Base-by-base conservation (phyloP, 331 rosid species). In the Dryas integrifolia region DNA sequence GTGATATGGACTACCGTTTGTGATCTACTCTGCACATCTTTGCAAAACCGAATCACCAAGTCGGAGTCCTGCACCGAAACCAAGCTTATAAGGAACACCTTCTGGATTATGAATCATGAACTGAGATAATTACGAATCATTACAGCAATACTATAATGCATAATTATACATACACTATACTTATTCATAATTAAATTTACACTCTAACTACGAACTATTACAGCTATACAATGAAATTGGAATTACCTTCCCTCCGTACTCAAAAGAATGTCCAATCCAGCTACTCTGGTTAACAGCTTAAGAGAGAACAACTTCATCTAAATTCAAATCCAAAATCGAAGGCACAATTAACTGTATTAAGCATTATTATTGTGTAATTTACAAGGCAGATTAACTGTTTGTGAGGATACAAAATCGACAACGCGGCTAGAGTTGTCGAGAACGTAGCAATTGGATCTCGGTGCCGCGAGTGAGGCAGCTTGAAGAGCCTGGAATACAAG, bases 21-120 rank as follows among this genome's bases (percentile, higher is more conserved):
- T 4, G 97, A 86, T 89, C 98, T 81, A 76, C 69, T 87, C 85
- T 95, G 96, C 75, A 95, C 98, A 41, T 95, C 98, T 79, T 92
- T 95, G 81, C 98, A 91, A 67, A 95, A 95, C 30, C 89, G 91
- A 73, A 95, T 77, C 53, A 63, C 92, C 88, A 89, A 77, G 69
- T 95, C 98, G 60, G 92, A n/a, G 60, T 71, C 87, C 96, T 89
- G 95, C 67, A 45, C 7, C 47, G 13, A 48, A 68, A 45, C 38
- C 58, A 81, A 79, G 52, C 64, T 70, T 10, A 66, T 5, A 46
- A 43, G 12, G 16, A 5, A 56, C 26, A 41, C 44, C 26, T 52
- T 68, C 44, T 52, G 1, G 39, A 21, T 39, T 69, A 7, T 4
- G 10, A 13, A 43, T 16, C 35, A 57, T 38, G 46, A 61, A 61